Evolutionary conservation across 805 yeast species (phyloP).

Genomic region (Priceomyces carsonii): DNA sequence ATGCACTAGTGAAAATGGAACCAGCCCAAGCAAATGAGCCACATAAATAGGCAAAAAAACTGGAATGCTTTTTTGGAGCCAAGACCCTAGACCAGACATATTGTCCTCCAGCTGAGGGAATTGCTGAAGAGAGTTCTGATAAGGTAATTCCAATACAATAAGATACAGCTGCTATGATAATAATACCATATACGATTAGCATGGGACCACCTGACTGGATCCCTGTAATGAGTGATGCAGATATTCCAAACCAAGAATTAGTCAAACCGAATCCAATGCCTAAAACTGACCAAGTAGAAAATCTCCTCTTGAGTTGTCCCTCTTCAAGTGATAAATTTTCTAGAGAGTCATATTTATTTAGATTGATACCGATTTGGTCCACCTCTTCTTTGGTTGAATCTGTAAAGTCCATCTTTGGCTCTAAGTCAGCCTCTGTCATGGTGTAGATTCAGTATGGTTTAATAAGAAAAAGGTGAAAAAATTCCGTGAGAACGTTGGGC

Average conservation of each 20-base stretch:
- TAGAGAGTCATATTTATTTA: background rate
- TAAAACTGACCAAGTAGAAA: slow-evolving; percentile 37
- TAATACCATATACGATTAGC: slow-evolving; percentile 55
- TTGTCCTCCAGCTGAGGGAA: slow-evolving; percentile 61
- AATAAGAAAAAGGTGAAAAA: no score
- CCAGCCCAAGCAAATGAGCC: slow-evolving; percentile 68
- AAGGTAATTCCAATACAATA: slow-evolving; percentile 49
- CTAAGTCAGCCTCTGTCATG: background rate
- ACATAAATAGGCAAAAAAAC: slow-evolving; percentile 55
- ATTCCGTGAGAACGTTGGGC: no score
- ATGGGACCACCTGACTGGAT: slow-evolving; percentile 60
- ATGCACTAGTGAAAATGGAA: slow-evolving; percentile 60
- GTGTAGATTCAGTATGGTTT: no score
- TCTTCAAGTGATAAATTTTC: slow-evolving; percentile 2
- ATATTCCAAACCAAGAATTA: slow-evolving; percentile 62
- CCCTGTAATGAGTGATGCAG: slow-evolving; percentile 56
- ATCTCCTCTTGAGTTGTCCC: slow-evolving; percentile 28
- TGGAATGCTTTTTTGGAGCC: slow-evolving; percentile 49
- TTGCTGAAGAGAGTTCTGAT: slow-evolving; percentile 54
- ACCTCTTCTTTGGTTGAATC: background rate
- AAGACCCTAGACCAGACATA: slow-evolving; percentile 58
- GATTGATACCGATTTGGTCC: background rate
- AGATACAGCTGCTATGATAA: slow-evolving; percentile 50
- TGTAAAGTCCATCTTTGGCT: background rate
- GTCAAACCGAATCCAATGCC: slow-evolving; percentile 64